phyloP scores from a whole-genome alignment of 805 yeast genomes.

The Candida nonsorbophila region DNA sequence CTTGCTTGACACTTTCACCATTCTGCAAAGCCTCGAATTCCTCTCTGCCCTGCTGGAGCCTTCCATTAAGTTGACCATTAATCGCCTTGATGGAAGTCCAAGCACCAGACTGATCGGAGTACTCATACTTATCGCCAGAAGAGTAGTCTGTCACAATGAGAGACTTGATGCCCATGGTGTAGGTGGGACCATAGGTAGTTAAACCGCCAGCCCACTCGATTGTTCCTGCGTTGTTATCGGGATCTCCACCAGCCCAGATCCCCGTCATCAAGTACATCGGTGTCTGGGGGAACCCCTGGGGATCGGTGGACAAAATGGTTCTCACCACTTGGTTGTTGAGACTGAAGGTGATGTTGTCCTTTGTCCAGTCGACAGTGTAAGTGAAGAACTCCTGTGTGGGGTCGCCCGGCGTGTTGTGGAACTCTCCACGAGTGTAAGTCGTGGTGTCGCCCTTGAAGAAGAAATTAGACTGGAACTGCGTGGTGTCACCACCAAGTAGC shows the following conservation, averaged over 20 bases:
- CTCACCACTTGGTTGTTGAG: slow-evolving; percentile 69
- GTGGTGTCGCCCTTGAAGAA: slow-evolving; percentile 77
- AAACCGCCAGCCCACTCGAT: slow-evolving; percentile 81
- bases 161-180: slow-evolving; percentile 56
- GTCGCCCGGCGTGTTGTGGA: slow-evolving; percentile 47
- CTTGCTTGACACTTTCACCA: slow-evolving; percentile 22
- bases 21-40: slow-evolving; percentile 26
- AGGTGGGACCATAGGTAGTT: slow-evolving; percentile 67
- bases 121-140: slow-evolving; percentile 53
- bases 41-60: slow-evolving; percentile 38
- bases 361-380: slow-evolving; percentile 82
- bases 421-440: slow-evolving; percentile 76
- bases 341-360: slow-evolving; percentile 60
- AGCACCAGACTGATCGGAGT: slow-evolving; percentile 50
- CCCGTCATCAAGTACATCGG: slow-evolving; percentile 75
- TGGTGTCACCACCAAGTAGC: slow-evolving; percentile 76
- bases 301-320: slow-evolving; percentile 45
- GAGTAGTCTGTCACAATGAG: slow-evolving; percentile 67
- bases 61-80: slow-evolving; percentile 59
- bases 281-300: slow-evolving; percentile 83
- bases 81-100: slow-evolving; percentile 56
- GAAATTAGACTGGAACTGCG: slow-evolving; percentile 71
- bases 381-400: slow-evolving; percentile 64
- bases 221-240: slow-evolving; percentile 58
- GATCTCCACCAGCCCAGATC: slow-evolving; percentile 81